phyloP scores from a whole-genome alignment of 2,329 filamentous ascomycete species.

The Aspergillus tamarii region DNA sequence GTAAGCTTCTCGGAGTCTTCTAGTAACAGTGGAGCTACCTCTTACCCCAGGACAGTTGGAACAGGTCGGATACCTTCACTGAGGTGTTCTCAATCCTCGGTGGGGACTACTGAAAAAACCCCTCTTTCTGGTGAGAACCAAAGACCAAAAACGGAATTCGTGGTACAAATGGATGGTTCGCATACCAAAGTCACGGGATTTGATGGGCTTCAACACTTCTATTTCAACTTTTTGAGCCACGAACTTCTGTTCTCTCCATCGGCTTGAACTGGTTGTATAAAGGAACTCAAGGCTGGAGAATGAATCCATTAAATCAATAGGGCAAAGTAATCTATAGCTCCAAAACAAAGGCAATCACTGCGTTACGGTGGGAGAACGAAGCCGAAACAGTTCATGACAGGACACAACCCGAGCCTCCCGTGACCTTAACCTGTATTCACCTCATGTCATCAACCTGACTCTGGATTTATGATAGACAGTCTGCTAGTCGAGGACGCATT shows the following conservation, averaged over 20 bases:
- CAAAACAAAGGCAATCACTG: not conserved
- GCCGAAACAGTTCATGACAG: conserved; percentile 5
- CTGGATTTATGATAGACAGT: conserved; percentile 2
- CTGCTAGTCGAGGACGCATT: not conserved
- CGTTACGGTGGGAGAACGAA: not conserved
- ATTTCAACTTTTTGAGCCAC: not conserved
- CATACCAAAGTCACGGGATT: conserved; percentile 2
- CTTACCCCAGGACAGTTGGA: not conserved
- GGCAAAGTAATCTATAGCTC: not conserved
- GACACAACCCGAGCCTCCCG: conserved; percentile 17
- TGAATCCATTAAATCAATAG: not conserved
- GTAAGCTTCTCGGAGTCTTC: not conserved
- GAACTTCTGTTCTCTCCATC: not conserved
- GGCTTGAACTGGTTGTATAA: not conserved
- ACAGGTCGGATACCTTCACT: not conserved
- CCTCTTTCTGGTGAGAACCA: not conserved
- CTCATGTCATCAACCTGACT: conserved; percentile 17
- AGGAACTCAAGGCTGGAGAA: not conserved
- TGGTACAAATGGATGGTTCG: not conserved
- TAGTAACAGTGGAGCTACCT: not conserved
- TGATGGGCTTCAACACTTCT: not conserved
- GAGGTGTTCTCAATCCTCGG: not conserved
- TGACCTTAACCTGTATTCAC: conserved; percentile 20
- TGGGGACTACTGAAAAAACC: not conserved
- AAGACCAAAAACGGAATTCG: not conserved